Evolutionary conservation across 257 asterid species (phyloP), one percentile per base, ranked within the genome.

Genomic region (Orobanche coerulescens): DNA sequence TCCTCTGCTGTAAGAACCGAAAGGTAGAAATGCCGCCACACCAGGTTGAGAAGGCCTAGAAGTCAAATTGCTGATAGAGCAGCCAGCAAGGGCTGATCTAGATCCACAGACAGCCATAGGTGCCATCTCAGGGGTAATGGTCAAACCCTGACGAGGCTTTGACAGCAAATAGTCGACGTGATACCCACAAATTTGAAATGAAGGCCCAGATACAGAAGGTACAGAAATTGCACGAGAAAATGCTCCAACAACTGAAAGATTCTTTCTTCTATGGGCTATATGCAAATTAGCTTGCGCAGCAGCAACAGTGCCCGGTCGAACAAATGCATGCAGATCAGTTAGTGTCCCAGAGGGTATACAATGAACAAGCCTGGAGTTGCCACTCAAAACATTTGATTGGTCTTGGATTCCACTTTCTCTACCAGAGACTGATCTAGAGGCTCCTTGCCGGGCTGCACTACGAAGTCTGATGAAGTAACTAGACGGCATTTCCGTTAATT

Each of bases 171-270:
- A 64, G 66, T 84, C 93, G 36, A 76, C 39, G 72, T 84, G 93
- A 81, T 87, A 78, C 54, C 85, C 82, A 70, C 84, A 84, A 62
- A 71, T 75, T 72, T 79, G 92, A 70, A 84, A 81, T 52, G 94
- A 68, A 69, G 87, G 88, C 61, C 88, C 94, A 16, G 94, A 79
- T 18, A 90, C 90, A 18, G 95, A 86, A 19, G 97, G 97, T 58
- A 79, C 52, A 24, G 94, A 84, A 56, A 86, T 51, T 24, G 95
- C 82, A 16, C 87, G 85, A 57, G 97, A 83, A 82, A 86, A 58
- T 50, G 85, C 78, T 63, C 83, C 84, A 69, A 74, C 79, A 53
- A 84, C 80, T 30, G 94, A 82, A 60, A 90, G 49, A 57, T 84
- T 90, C 68, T 71, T 84, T 70, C 79, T 79, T 23, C 71, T 71